Evolutionary conservation across 176 grass and related monocot species (phyloP).

Genomic region (Bromus sterilis): DNA sequence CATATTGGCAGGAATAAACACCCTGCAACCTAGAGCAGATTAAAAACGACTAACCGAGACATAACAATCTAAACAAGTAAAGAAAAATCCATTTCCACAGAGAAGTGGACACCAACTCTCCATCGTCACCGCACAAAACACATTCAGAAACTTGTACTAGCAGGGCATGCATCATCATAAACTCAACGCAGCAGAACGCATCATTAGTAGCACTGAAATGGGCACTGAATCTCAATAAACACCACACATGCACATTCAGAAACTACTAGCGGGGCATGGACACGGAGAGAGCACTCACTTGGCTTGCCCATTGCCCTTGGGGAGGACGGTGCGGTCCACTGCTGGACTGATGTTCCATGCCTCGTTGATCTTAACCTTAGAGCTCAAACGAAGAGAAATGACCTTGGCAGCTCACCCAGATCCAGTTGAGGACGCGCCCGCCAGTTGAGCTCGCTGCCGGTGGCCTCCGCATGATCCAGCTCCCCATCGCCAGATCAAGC

Average conservation of each 20-base stretch:
- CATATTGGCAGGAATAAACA: not conserved
- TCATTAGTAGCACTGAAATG: too few relatives aligned
- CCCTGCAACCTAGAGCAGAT: not conserved
- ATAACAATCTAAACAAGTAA: not conserved
- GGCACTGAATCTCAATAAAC: too few relatives aligned
- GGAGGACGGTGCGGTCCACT: not conserved
- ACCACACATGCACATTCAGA: not conserved
- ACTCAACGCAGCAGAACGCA: not conserved
- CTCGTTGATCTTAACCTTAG: too few relatives aligned
- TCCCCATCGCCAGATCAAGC: too few relatives aligned
- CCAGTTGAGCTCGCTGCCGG: too few relatives aligned
- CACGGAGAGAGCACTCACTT: conserved; percentile 29
- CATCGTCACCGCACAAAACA: not conserved
- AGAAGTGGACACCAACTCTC: not conserved
- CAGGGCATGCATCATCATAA: not conserved
- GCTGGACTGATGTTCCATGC: too few relatives aligned
- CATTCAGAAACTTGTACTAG: conserved; percentile 8
- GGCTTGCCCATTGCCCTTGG: conserved; percentile 65
- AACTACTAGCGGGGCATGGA: not conserved
- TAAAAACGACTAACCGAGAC: not conserved
- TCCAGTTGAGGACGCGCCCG: too few relatives aligned
- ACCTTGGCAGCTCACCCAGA: too few relatives aligned
- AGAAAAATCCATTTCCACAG: not conserved
- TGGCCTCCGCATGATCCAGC: too few relatives aligned
- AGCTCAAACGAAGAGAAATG: too few relatives aligned